Evolutionary conservation across 495 filamentous ascomycete species (phyloP).

Genomic region (Aspergillus bertholletiae): DNA sequence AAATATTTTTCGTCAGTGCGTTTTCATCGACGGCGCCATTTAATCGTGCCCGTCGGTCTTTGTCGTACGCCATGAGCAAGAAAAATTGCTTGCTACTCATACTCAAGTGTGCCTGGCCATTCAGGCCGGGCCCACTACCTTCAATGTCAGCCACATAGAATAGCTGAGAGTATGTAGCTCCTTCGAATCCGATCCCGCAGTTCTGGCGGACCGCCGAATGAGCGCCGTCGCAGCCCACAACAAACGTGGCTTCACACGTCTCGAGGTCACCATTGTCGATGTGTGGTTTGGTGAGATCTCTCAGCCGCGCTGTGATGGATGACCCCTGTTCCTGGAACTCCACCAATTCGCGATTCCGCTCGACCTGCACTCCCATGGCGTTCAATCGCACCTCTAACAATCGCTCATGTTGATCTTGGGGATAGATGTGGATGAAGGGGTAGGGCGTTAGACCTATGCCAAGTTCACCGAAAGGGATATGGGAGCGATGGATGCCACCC

Average conservation of each 20-base stretch:
- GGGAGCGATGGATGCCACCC: slow-evolving; percentile 17
- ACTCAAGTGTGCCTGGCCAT: slow-evolving; percentile 32
- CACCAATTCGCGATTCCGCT: slow-evolving; percentile 24
- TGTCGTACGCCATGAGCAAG: slow-evolving; percentile 25
- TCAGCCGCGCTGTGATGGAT: slow-evolving; percentile 25
- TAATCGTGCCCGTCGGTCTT: slow-evolving; percentile 20
- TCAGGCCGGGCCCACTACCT: slow-evolving; percentile 24
- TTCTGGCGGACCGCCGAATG: slow-evolving; percentile 29
- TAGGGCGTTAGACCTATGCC: slow-evolving; percentile 31
- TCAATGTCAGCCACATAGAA: slow-evolving; percentile 37
- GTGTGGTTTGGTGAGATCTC: background rate
- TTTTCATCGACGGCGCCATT: slow-evolving; percentile 21
- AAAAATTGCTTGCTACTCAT: slow-evolving; percentile 26
- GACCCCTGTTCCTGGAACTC: slow-evolving; percentile 22
- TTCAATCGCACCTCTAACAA: slow-evolving; percentile 32
- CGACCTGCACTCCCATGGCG: slow-evolving; percentile 26
- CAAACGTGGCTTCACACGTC: slow-evolving; percentile 23
- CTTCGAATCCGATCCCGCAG: slow-evolving; percentile 25
- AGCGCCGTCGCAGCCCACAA: slow-evolving; percentile 37
- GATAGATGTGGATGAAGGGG: slow-evolving; percentile 26
- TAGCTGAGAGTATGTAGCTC: slow-evolving; percentile 27
- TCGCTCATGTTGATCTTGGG: slow-evolving; percentile 35
- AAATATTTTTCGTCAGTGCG: slow-evolving; percentile 6
- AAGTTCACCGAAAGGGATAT: slow-evolving; percentile 21
- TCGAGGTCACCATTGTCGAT: slow-evolving; percentile 11